A percentile compares a stretch with the other conserved stretches of the same genome.
Conservation (phyloP, 495 filamentous ascomycete species). For the Diplogelasinospora grovesii region DNA sequence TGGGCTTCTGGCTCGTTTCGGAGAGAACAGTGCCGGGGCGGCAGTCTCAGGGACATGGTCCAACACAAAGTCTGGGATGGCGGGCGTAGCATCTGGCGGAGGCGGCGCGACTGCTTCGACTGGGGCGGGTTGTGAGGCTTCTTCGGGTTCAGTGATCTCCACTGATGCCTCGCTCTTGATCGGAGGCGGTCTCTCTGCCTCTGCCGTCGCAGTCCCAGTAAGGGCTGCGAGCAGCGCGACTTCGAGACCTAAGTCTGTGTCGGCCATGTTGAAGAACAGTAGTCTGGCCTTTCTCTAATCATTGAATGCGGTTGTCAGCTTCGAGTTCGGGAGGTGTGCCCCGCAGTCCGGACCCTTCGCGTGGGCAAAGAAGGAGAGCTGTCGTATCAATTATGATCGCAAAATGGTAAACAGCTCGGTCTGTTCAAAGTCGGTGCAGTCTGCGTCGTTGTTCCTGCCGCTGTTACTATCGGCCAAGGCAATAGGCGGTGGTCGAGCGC, state of each 20-base stretch:
- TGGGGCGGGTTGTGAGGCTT: background rate
- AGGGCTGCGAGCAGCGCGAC: constrained; percentile 16
- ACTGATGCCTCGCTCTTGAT: background rate
- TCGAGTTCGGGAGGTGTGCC: constrained; percentile 2
- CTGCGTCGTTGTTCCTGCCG: too few relatives aligned
- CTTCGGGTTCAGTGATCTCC: background rate
- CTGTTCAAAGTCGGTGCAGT: too few relatives aligned
- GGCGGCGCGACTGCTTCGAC: background rate
- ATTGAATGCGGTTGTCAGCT: constrained; percentile 9
- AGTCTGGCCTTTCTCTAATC: background rate
- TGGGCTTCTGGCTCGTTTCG: constrained; percentile 32
- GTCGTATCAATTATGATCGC: too few relatives aligned
- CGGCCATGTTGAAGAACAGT: constrained; percentile 11
- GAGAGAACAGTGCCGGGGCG: background rate
- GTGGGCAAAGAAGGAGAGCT: too few relatives aligned
- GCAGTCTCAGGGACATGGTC: background rate
- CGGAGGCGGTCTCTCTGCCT: background rate
- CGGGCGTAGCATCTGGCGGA: background rate
- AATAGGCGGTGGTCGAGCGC: constrained; percentile 10
- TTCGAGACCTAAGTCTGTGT: constrained; percentile 9
- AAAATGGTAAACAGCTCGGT: too few relatives aligned
- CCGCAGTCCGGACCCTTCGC: too few relatives aligned
- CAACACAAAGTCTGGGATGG: background rate
- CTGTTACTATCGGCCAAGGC: constrained; percentile 9
- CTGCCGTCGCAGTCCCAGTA: background rate